phyloP scores from a whole-genome alignment of 257 asterid species.

The Solanum dulcamara region DNA sequence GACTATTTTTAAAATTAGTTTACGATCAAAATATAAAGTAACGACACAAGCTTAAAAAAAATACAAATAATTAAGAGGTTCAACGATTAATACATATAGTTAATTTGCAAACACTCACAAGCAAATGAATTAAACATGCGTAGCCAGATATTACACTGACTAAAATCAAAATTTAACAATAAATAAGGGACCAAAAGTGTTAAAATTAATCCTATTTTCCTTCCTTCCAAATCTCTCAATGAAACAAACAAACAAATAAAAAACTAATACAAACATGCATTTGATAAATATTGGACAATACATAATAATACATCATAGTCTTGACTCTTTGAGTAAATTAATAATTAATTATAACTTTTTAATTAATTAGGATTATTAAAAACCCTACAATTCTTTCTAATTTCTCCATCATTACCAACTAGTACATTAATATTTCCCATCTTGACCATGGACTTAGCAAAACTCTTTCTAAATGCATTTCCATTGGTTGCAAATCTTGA shows the following conservation, averaged over 20 bases:
- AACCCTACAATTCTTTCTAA: conserved; percentile 22
- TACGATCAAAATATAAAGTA: background rate
- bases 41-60: background rate
- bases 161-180: background rate
- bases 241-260: no score
- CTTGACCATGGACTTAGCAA: conserved; percentile 16
- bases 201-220: background rate
- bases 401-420: conserved; percentile 17
- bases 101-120: no score
- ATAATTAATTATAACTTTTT: background rate
- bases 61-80: background rate
- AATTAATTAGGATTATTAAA: background rate
- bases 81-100: background rate
- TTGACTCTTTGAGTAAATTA: background rate
- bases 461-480: background rate
- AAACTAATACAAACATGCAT: background rate
- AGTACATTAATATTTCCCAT: conserved; percentile 20
- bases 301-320: background rate
- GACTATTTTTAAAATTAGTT: background rate
- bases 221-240: background rate
- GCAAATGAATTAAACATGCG: no score
- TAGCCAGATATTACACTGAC: background rate
- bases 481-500: conserved; percentile 5
- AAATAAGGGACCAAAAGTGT: background rate
- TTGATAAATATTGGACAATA: background rate